Conservation (phyloP, 2,329 filamentous ascomycete genomes). For the Colletotrichum magnum region DNA sequence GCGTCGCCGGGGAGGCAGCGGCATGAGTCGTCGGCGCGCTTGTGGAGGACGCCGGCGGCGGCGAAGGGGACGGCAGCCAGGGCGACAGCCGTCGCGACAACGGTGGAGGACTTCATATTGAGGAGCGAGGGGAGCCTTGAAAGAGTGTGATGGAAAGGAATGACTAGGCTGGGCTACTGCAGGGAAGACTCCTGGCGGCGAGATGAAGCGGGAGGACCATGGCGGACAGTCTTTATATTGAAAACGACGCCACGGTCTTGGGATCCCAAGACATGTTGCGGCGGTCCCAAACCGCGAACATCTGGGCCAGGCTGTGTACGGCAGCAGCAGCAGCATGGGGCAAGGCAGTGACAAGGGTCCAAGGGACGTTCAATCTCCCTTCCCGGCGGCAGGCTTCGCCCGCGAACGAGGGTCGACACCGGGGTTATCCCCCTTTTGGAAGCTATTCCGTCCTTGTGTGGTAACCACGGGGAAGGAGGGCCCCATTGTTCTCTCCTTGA, state of each 20-base stretch:
- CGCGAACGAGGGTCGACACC: constrained; percentile 11
- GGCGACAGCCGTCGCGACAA: constrained; percentile 27
- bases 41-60: constrained; percentile 31
- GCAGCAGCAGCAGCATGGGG: constrained; percentile 4
- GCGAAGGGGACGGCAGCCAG: constrained; percentile 32
- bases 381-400: constrained; percentile 15
- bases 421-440: constrained; percentile 28
- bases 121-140: constrained; percentile 22
- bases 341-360: not conserved
- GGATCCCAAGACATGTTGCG: not conserved
- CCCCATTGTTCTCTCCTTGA: constrained; percentile 19
- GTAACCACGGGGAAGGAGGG: constrained; percentile 12
- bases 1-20: constrained; percentile 65
- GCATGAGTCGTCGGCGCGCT: constrained; percentile 47
- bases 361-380: constrained; percentile 23
- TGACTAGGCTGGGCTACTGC: constrained; percentile 38
- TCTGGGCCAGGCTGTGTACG: constrained; percentile 21
- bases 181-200: constrained; percentile 36
- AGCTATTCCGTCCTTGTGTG: constrained; percentile 24
- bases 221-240: constrained; percentile 38
- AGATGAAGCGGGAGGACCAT: constrained; percentile 24
- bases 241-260: not conserved
- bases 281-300: constrained; percentile 1
- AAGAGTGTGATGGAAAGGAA: constrained; percentile 24
- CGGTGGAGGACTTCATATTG: constrained; percentile 36